Conservation (phyloP, 2,329 filamentous ascomycete genomes). For the Sarocladium brachiariae region DNA sequence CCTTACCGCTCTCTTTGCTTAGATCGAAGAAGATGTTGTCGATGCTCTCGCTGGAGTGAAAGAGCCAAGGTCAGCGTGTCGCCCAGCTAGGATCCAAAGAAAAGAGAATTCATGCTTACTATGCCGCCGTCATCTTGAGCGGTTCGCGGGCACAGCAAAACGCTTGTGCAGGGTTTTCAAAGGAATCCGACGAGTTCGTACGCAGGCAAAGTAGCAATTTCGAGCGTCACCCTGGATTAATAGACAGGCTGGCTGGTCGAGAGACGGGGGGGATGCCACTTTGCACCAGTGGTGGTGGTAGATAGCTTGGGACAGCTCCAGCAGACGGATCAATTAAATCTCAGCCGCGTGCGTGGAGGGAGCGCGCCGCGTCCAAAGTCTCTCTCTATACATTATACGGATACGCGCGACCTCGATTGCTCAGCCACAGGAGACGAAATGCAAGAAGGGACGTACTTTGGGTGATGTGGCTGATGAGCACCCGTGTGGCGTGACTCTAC, state of each 20-base stretch:
- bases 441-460: neutral
- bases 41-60: conserved; percentile 68
- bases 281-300: neutral
- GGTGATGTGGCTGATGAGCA: neutral
- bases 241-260: neutral
- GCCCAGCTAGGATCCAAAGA: neutral
- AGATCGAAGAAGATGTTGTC: conserved; percentile 96
- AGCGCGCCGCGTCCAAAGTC: neutral
- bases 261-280: too few species aligned
- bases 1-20: conserved; percentile 86
- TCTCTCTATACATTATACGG: too few species aligned
- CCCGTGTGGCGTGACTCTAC: neutral
- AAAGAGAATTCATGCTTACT: neutral
- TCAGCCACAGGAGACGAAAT: neutral
- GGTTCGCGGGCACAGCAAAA: neutral
- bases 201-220: neutral
- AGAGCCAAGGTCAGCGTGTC: conserved; percentile 12
- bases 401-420: neutral
- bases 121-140: conserved; percentile 6
- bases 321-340: conserved; percentile 9
- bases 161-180: neutral
- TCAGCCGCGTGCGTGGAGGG: conserved; percentile 6
- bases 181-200: neutral
- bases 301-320: neutral
- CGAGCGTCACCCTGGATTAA: neutral